phyloP scores from a whole-genome alignment of 208 protist genomes.

The Phytomonas francai region DNA sequence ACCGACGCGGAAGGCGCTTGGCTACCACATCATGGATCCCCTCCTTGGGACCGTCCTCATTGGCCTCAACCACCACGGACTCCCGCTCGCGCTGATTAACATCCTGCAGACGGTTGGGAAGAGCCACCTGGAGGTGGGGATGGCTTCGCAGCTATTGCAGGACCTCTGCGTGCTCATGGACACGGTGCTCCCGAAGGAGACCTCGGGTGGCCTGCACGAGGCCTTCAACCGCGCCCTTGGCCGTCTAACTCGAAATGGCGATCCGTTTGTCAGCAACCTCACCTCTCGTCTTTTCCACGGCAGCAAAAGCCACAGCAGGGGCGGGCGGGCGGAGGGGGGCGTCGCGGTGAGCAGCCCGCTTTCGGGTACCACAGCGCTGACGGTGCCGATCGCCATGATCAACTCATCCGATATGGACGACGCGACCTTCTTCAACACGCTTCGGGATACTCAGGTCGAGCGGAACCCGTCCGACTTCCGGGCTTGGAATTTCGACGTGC shows the following conservation, averaged over 20 bases:
- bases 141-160: conserved; percentile 69
- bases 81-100: conserved; percentile 73
- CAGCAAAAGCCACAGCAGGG: conserved; percentile 5
- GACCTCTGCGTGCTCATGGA: conserved; percentile 84
- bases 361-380: conserved; percentile 19
- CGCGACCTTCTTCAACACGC: conserved; percentile 31
- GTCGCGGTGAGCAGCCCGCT: conserved; percentile 14
- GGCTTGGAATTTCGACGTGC: conserved; percentile 67
- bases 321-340: conserved; percentile 11
- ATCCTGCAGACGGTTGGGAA: conserved; percentile 43
- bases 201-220: conserved; percentile 69
- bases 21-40: conserved; percentile 78
- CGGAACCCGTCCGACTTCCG: conserved; percentile 16
- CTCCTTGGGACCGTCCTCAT: conserved; percentile 69
- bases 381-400: conserved; percentile 20
- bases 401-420: conserved; percentile 59
- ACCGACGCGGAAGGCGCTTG: conserved; percentile 76
- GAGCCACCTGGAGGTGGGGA: conserved; percentile 35
- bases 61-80: conserved; percentile 66
- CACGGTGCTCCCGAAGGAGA: conserved; percentile 67
- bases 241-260: conserved; percentile 40
- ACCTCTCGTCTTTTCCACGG: conserved; percentile 4
- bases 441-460: conserved; percentile 57
- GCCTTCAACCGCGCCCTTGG: conserved; percentile 70
- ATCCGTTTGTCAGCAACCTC: conserved; percentile 39